Conservation (phyloP, 2,329 filamentous ascomycete species). For the Zymoseptoria brevis region DNA sequence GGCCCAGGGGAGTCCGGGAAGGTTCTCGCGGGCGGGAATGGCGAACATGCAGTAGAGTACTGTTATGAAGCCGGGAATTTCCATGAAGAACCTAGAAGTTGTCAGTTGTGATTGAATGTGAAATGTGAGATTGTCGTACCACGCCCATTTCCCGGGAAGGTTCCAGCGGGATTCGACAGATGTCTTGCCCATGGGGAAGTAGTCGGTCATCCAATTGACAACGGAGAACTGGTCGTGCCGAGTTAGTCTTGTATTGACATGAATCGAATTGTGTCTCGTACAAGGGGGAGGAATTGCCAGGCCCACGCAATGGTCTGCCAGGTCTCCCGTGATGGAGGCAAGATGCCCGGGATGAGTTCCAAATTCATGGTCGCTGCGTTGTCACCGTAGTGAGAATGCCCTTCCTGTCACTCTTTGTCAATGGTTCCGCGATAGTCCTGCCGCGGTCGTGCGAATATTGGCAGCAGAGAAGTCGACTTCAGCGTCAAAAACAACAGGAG, state of each 20-base stretch:
- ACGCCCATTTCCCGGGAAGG: constrained; percentile 71
- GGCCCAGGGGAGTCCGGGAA: constrained; percentile 59
- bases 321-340: constrained; percentile 44
- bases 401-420: neutral
- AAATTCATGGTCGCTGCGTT: constrained; percentile 24
- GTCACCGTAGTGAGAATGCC: neutral
- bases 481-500: neutral
- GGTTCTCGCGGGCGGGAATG: constrained; percentile 52
- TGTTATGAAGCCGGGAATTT: constrained; percentile 66
- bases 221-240: constrained; percentile 53
- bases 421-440: neutral
- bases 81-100: constrained; percentile 70
- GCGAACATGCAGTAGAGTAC: constrained; percentile 71
- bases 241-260: constrained; percentile 8
- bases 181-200: constrained; percentile 90
- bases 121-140: neutral
- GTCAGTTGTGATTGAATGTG: neutral
- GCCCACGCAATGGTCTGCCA: constrained; percentile 40
- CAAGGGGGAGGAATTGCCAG: constrained; percentile 46
- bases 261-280: constrained; percentile 22
- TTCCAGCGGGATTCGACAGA: constrained; percentile 68
- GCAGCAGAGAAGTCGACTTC: neutral
- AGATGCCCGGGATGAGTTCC: constrained; percentile 37
- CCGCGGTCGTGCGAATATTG: neutral
- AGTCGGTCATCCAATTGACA: constrained; percentile 67